phyloP scores from a whole-genome alignment of 495 filamentous ascomycete genomes.

The Aspergillus bridgeri region DNA sequence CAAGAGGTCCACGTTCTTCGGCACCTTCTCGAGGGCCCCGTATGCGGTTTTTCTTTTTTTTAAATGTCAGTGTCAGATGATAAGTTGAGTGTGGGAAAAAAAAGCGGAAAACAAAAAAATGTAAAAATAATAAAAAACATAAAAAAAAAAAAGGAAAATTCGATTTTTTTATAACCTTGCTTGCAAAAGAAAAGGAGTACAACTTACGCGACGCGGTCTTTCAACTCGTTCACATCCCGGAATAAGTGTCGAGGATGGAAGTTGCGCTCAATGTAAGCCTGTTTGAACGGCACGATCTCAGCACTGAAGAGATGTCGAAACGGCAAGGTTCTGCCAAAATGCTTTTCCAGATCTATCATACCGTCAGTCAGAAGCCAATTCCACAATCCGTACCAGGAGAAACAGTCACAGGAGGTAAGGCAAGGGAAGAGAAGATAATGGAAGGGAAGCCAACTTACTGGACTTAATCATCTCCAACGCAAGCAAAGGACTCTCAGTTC shows the following conservation, averaged over 20 bases:
- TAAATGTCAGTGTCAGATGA: background rate
- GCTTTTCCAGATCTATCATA: constrained; percentile 27
- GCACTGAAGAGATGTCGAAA: constrained; percentile 71
- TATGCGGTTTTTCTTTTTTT: constrained; percentile 55
- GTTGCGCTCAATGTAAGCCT: constrained; percentile 78
- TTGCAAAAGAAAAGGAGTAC: constrained; percentile 7
- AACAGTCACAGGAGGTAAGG: background rate
- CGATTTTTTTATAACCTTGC: background rate
- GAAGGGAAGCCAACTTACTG: no score
- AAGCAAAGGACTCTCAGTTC: constrained; percentile 75
- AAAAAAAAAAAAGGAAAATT: background rate
- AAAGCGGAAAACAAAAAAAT: background rate
- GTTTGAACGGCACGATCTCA: constrained; percentile 76
- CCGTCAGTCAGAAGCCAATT: background rate
- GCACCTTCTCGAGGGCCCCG: constrained; percentile 57
- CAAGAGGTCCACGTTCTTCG: constrained; percentile 61
- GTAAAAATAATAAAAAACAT: background rate
- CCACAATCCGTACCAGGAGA: background rate
- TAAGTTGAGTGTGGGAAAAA: background rate
- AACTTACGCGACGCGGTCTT: constrained; percentile 54
- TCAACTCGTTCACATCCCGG: constrained; percentile 65
- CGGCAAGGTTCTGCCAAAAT: constrained; percentile 27
- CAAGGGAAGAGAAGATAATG: background rate
- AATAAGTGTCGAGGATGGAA: constrained; percentile 62
- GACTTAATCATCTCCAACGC: constrained; percentile 52